Evolutionary conservation across 2,329 filamentous ascomycete genomes (phyloP).

Genomic region (Huntiella abstrusa): DNA sequence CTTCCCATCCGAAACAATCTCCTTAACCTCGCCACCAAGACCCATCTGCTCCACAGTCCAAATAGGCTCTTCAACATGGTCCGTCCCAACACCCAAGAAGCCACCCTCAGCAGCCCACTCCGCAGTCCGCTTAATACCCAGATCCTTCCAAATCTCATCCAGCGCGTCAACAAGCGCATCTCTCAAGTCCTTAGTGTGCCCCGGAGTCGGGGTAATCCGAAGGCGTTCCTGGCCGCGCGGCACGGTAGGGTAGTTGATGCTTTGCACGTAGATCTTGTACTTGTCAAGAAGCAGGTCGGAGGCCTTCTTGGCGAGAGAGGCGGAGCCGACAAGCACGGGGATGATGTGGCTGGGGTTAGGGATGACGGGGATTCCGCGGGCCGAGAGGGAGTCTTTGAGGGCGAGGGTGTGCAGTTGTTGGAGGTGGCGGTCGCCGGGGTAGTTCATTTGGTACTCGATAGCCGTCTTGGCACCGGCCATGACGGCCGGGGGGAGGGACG

Average conservation of each 20-base stretch:
- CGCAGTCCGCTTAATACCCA: slow-evolving; percentile 79
- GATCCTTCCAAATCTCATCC: slow-evolving; percentile 71
- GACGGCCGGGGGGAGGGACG: slow-evolving; percentile 81
- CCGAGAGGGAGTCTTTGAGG: slow-evolving; percentile 67
- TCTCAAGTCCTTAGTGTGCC: slow-evolving; percentile 68
- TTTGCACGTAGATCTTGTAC: slow-evolving; percentile 91
- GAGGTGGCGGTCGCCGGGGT: slow-evolving; percentile 70
- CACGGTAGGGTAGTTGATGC: slow-evolving; percentile 97
- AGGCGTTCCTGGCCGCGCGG: slow-evolving; percentile 95
- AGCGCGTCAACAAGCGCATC: slow-evolving; percentile 64
- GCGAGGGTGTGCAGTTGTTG: slow-evolving; percentile 94
- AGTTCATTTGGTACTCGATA: slow-evolving; percentile 80
- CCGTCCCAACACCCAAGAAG: slow-evolving; percentile 81
- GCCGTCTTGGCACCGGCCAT: slow-evolving; percentile 88
- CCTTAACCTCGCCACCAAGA: slow-evolving; percentile 44
- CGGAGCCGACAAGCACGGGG: slow-evolving; percentile 82
- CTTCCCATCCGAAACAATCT: slow-evolving; percentile 30
- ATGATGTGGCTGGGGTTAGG: slow-evolving; percentile 96
- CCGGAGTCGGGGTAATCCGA: slow-evolving; percentile 87
- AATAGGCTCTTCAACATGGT: slow-evolving; percentile 48
- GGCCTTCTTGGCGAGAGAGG: slow-evolving; percentile 76
- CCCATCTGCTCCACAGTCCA: slow-evolving; percentile 86
- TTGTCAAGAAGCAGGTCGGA: slow-evolving; percentile 82
- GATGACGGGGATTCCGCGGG: slow-evolving; percentile 81
- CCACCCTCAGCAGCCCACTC: slow-evolving; percentile 84